These are phyloP conservation scores for Entomortierella parvispora DNA, from an alignment of 192 early-diverging fungal genomes.

Conservation along the genomic window DNA sequence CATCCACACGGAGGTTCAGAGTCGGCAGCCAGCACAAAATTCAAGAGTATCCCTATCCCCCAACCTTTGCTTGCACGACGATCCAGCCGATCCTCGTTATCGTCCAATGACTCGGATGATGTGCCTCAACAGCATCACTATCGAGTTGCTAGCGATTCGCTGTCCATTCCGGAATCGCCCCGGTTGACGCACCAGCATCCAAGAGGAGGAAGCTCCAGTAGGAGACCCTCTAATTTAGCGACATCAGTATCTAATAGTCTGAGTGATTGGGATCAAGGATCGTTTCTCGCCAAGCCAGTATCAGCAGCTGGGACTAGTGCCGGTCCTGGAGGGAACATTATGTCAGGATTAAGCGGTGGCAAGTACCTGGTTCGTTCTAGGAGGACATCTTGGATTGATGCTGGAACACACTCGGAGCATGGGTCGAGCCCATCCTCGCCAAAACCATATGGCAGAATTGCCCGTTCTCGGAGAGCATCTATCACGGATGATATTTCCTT, in stretches of 20 bases:
- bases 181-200: conserved; percentile 26
- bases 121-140: conserved; percentile 34
- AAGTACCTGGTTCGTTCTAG: conserved; percentile 48
- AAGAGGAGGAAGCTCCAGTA: conserved; percentile 16
- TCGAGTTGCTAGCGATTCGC: conserved; percentile 14
- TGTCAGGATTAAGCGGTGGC: conserved; percentile 24
- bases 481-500: conserved; percentile 46
- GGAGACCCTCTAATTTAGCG: conserved; percentile 43
- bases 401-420: conserved; percentile 36
- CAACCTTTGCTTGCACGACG: conserved; percentile 48
- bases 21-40: conserved; percentile 33
- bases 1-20: conserved; percentile 10
- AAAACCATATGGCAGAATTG: conserved; percentile 30
- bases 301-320: conserved; percentile 13
- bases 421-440: conserved; percentile 46
- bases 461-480: conserved; percentile 37
- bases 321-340: conserved; percentile 7
- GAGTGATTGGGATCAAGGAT: conserved; percentile 47
- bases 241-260: conserved; percentile 47
- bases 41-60: conserved; percentile 51
- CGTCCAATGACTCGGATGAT: conserved; percentile 50
- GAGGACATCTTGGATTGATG: conserved; percentile 52
- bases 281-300: conserved; percentile 15
- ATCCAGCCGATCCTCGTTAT: conserved; percentile 45
- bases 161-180: conserved; percentile 43